A percentile compares a stretch with the other conserved stretches of the same genome.
phyloP scores from a whole-genome alignment of 1,284 basidiomycete species.

The Rhodotorula sp. region DNA sequence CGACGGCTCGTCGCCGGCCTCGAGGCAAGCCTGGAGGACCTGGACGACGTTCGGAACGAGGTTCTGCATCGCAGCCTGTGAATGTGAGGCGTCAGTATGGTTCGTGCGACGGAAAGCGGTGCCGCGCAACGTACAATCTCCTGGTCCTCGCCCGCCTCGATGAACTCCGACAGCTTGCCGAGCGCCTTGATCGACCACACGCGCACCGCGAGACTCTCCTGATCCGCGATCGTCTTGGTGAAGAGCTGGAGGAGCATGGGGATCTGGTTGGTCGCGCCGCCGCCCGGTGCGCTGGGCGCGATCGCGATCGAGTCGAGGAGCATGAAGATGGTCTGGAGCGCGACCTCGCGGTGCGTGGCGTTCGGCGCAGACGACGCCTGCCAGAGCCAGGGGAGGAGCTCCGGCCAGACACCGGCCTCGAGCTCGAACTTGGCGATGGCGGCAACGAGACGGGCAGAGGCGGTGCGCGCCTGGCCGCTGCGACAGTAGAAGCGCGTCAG shows the following conservation, averaged over 20 bases:
- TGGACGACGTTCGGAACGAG: slow-evolving; percentile 87
- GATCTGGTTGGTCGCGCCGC: slow-evolving; percentile 73
- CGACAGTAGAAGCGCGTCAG: not conserved
- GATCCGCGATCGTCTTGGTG: slow-evolving; percentile 73
- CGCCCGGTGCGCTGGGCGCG: slow-evolving; percentile 42
- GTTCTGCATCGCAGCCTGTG: slow-evolving; percentile 80
- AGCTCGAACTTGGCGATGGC: slow-evolving; percentile 91
- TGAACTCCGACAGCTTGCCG: slow-evolving; percentile 83
- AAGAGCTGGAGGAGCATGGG: slow-evolving; percentile 82
- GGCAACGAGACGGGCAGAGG: slow-evolving; percentile 87
- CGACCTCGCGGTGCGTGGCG: slow-evolving; percentile 65
- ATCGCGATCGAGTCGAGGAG: slow-evolving; percentile 91
- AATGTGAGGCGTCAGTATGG: not conserved
- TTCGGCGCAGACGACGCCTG: slow-evolving; percentile 70
- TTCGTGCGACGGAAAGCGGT: too few relatives aligned
- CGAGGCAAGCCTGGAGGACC: slow-evolving; percentile 86
- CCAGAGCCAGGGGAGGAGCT: slow-evolving; percentile 85
- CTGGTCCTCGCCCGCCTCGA: slow-evolving; percentile 81
- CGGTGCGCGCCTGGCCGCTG: slow-evolving; percentile 76
- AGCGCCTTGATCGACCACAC: slow-evolving; percentile 89
- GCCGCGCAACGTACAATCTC: slow-evolving; percentile 68
- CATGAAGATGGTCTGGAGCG: slow-evolving; percentile 64
- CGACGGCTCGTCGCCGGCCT: slow-evolving; percentile 74
- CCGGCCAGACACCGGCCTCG: slow-evolving; percentile 66
- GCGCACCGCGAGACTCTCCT: slow-evolving; percentile 79